A percentile compares a stretch with the other conserved stretches of the same genome.
Evolutionary conservation across 1,284 basidiomycete genomes (phyloP).

Genomic region (Papiliotrema nemorosa): DNA sequence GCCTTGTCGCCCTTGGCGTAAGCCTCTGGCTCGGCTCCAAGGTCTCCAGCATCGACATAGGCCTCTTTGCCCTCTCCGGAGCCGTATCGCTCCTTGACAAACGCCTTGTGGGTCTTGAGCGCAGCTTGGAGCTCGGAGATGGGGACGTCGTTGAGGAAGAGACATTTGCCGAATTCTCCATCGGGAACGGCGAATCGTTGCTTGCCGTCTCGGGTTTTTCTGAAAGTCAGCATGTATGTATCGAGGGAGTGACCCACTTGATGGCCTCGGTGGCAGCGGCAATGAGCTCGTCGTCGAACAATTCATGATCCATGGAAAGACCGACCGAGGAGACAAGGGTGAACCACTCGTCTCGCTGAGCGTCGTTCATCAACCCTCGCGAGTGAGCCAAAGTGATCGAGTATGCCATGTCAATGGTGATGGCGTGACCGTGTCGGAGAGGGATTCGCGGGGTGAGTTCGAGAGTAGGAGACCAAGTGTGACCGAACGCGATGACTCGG

Average conservation of each 20-base stretch:
- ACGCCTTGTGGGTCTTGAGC: conserved; percentile 50
- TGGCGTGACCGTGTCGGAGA: conserved; percentile 50
- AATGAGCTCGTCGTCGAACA: conserved; percentile 48
- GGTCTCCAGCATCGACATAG: conserved; percentile 51
- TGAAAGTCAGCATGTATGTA: conserved; percentile 1
- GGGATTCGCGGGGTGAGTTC: conserved; percentile 48
- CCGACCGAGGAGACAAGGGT: conserved; percentile 47
- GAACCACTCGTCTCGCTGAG: conserved; percentile 51
- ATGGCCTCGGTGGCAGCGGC: conserved; percentile 48
- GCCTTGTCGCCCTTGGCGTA: conserved; percentile 21
- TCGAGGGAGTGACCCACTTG: conserved; percentile 20
- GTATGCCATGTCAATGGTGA: conserved; percentile 53
- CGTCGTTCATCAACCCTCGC: conserved; percentile 47
- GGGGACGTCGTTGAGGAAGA: conserved; percentile 52
- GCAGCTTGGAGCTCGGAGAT: conserved; percentile 46
- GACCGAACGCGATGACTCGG: conserved; percentile 53
- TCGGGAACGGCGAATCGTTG: conserved; percentile 52
- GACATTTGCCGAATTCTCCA: conserved; percentile 48
- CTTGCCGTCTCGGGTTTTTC: conserved; percentile 52
- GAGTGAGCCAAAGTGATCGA: conserved; percentile 50
- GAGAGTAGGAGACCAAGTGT: conserved; percentile 52
- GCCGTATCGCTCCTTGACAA: conserved; percentile 45
- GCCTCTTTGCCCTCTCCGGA: conserved; percentile 49
- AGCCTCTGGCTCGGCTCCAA: conserved; percentile 44
- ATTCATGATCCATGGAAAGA: conserved; percentile 51